Evolutionary conservation across 257 asterid genomes (phyloP), one percentile per base, ranked within the genome.

Genomic region (Asclepias syriaca): DNA sequence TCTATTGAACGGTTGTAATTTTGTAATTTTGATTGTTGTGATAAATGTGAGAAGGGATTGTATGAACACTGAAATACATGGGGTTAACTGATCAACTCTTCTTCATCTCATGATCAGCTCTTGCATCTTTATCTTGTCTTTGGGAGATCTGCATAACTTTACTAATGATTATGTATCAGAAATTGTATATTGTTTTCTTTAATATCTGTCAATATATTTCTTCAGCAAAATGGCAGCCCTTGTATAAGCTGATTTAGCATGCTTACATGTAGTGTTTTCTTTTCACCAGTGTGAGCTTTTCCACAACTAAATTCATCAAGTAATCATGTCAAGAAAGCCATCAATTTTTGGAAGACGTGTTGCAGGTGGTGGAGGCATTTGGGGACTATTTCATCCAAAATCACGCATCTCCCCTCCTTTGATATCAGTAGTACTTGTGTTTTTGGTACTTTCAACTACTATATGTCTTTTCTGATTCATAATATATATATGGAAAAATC

Each of bases 261-360:
- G 46, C 29, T 45, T 6, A 18, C 21, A 11, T 3, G 3, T 65
- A 34, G n/a, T 22, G 29, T 59, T 59, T 59, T 5, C 22, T 43
- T 43, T 43, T 43, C 4, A 61, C 43, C 76, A 63, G 76, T 32
- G 51, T 46, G 76, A 64, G 45, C 34, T 60, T 54, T 59, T 45
- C 68, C 32, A 11, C 68, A 37, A 34, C 49, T 63, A 19, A 63
- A 11, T 34, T 22, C 37, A 12, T 34, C 49, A 24, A 70, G 53
- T 39, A 70, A 74, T 73, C 71, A 84, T 84, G 87, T 76, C 84
- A 29, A 79, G 85, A 77, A 81, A 79, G 82, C 82, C 84, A 6
- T 72, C 73, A 67, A 81, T 72, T 65, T 66, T 78, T 54, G 29
- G 81, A 8, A 75, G 85, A 80, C 84, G 88, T 21, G 63, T 74